A percentile compares a stretch with the other conserved stretches of the same genome.
Evolutionary conservation across 768 basidiomycete genomes (phyloP).

Genomic region (Tylopilus subfusipes): DNA sequence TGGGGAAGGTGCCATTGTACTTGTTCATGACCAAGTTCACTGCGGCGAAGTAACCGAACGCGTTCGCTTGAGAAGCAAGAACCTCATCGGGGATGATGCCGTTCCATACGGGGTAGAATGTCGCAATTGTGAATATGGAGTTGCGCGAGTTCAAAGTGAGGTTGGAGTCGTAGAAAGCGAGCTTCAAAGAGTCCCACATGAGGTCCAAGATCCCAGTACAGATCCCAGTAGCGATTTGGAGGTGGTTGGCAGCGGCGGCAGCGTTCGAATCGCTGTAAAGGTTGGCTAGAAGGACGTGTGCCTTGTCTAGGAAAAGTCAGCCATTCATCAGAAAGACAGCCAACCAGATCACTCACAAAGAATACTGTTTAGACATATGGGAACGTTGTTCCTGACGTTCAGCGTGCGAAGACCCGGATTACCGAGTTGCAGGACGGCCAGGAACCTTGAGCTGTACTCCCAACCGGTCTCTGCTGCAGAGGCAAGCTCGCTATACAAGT

Average conservation of each 20-base stretch:
- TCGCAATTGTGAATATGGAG: constrained; percentile 63
- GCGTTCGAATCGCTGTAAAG: constrained; percentile 53
- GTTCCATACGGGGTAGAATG: constrained; percentile 84
- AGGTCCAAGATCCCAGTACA: constrained; percentile 78
- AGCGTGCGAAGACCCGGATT: constrained; percentile 63
- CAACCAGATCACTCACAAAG: constrained; percentile 52
- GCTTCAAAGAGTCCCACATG: constrained; percentile 74
- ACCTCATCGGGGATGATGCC: constrained; percentile 79
- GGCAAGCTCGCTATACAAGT: constrained; percentile 84
- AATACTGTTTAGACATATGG: constrained; percentile 81
- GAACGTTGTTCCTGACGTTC: constrained; percentile 66
- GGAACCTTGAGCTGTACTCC: constrained; percentile 44
- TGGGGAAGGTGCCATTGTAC: constrained; percentile 85
- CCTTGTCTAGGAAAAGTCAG: constrained; percentile 47
- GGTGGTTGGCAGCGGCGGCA: constrained; percentile 47
- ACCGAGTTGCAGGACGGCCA: constrained; percentile 25
- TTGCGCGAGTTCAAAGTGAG: constrained; percentile 62
- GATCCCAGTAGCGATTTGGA: constrained; percentile 50
- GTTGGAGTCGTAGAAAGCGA: constrained; percentile 94
- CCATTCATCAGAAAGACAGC: background rate
- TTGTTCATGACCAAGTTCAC: constrained; percentile 76
- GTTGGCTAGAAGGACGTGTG: constrained; percentile 55
- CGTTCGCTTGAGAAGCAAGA: constrained; percentile 48
- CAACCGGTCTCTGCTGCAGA: constrained; percentile 79
- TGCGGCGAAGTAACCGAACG: constrained; percentile 70